phyloP scores from a whole-genome alignment of 2,329 filamentous ascomycete species.

The Arthrobotrys musiformis region DNA sequence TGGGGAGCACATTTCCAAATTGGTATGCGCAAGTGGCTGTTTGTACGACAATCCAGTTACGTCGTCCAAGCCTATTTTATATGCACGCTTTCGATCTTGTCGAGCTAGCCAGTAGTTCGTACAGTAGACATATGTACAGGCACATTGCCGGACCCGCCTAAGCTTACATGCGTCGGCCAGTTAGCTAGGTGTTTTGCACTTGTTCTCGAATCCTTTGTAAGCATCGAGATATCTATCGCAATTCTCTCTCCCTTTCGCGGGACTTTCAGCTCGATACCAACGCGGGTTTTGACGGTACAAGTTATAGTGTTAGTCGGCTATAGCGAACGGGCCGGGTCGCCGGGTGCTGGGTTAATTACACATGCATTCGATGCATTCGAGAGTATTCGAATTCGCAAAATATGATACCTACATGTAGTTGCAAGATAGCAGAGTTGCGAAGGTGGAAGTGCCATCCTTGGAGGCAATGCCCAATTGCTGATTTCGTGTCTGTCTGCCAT shows the following conservation, averaged over 20 bases:
- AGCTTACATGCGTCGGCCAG: neutral
- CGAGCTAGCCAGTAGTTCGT: no score
- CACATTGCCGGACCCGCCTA: neutral
- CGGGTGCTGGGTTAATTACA: neutral
- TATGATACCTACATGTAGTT: no score
- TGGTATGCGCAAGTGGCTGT: neutral
- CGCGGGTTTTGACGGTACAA: neutral
- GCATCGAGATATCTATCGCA: no score
- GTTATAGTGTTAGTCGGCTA: neutral
- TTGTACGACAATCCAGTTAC: conserved; percentile 28
- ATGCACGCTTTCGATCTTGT: neutral
- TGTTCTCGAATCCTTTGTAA: no score
- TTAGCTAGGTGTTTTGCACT: no score
- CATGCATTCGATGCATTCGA: no score
- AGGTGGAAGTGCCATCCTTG: neutral
- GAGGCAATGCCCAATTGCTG: neutral
- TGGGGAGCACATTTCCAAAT: neutral
- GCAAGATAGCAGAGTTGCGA: no score
- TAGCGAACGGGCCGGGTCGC: neutral
- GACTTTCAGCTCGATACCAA: neutral
- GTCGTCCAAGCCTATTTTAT: conserved; percentile 4
- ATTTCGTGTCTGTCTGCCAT: neutral
- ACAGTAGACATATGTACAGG: no score
- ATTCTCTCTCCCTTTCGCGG: neutral
- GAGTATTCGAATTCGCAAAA: no score